Evolutionary conservation across 176 grass and related monocot genomes (phyloP).

Genomic region (Chrysopogon serrulatus): DNA sequence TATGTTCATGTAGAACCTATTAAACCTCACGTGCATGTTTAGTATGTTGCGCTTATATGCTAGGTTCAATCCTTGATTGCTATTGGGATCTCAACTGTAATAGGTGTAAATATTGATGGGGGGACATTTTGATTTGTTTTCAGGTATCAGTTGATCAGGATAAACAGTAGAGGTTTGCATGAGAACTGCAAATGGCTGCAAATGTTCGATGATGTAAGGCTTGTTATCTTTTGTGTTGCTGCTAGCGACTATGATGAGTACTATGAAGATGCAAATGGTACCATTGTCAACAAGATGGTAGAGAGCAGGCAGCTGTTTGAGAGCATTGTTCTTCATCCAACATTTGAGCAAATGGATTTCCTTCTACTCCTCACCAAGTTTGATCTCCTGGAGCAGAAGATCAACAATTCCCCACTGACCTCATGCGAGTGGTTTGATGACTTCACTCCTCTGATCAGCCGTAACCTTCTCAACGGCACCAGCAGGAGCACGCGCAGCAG

Average conservation of each 20-base stretch:
- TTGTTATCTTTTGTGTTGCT: constrained; percentile 78
- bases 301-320: constrained; percentile 77
- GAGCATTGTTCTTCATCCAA: constrained; percentile 49
- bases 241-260: constrained; percentile 75
- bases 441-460: constrained; percentile 68
- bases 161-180: constrained; percentile 58
- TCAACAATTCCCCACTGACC: constrained; percentile 55
- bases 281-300: constrained; percentile 73
- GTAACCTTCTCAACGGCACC: constrained; percentile 3
- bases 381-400: constrained; percentile 86
- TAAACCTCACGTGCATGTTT: neutral
- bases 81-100: neutral
- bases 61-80: neutral
- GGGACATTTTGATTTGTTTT: neutral
- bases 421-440: constrained; percentile 73
- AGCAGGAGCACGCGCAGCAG: constrained; percentile 13
- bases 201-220: constrained; percentile 81
- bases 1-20: neutral
- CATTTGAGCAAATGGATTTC: constrained; percentile 58
- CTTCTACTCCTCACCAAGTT: constrained; percentile 84
- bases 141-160: constrained; percentile 89
- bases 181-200: constrained; percentile 86
- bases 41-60: neutral
- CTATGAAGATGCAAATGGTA: constrained; percentile 48
- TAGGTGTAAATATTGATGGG: neutral